Percentiles rank a stretch among this genome's conserved stretches.
These are phyloP conservation scores for Mollisiaceae sp. DNA, from an alignment of 2,329 filamentous ascomycete genomes.

Conservation along the genomic window DNA sequence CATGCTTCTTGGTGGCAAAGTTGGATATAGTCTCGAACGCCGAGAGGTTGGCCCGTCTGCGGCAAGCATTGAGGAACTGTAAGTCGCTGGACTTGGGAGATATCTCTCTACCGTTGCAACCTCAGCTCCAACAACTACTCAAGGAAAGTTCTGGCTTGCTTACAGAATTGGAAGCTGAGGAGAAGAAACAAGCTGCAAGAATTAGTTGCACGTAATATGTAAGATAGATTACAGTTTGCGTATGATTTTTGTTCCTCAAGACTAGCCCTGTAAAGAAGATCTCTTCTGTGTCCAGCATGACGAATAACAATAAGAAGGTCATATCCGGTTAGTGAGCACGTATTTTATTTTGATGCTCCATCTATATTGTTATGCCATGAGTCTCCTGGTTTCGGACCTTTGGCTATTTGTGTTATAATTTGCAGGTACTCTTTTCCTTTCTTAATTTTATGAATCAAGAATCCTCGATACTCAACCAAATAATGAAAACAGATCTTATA, in stretches of 20 bases:
- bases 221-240: too few relatives aligned
- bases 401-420: too few relatives aligned
- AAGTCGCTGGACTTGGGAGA: not conserved
- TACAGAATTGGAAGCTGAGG: not conserved
- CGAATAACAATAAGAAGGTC: too few relatives aligned
- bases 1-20: not conserved
- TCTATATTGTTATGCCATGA: too few relatives aligned
- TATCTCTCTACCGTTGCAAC: not conserved
- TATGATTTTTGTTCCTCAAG: not conserved
- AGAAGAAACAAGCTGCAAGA: not conserved
- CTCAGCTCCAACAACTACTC: not conserved
- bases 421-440: too few relatives aligned
- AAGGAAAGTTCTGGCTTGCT: not conserved
- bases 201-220: too few relatives aligned
- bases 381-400: too few relatives aligned
- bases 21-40: not conserved
- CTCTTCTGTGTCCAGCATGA: not conserved
- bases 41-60: not conserved
- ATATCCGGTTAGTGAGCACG: too few relatives aligned
- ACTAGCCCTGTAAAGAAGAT: not conserved
- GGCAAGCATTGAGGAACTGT: not conserved
- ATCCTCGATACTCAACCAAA: too few relatives aligned
- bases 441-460: too few relatives aligned
- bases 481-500: too few relatives aligned
- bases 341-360: too few relatives aligned